These are phyloP conservation scores for Oropetium thomaeum DNA, from an alignment of 176 grass and related monocot genomes.

Conservation along the genomic window DNA sequence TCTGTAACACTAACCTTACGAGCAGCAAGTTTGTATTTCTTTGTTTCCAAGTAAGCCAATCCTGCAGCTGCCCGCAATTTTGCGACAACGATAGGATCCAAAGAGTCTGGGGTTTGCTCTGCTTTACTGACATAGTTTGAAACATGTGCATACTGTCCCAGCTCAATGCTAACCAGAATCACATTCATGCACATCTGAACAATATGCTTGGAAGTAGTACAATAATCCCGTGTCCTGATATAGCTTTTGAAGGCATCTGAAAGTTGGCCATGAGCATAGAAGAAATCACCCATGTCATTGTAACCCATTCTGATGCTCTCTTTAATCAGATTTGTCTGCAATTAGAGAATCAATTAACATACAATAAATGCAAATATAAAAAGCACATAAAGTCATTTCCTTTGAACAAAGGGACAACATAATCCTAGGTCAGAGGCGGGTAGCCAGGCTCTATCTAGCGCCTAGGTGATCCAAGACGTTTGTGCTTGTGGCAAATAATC, in stretches of 20 bases:
- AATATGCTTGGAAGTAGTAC: constrained; percentile 97
- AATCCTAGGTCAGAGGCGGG: too few species aligned
- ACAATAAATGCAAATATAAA: not conserved
- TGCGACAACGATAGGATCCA: constrained; percentile 44
- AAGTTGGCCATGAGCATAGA: constrained; percentile 77
- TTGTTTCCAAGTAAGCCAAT: constrained; percentile 74
- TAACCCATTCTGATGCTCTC: constrained; percentile 99
- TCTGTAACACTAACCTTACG: constrained; percentile 65
- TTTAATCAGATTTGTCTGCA: constrained; percentile 95
- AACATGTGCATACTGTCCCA: constrained; percentile 83
- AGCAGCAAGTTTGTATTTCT: constrained; percentile 95
- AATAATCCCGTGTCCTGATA: constrained; percentile 93
- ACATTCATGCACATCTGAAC: constrained; percentile 98
- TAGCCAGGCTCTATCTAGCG: too few species aligned
- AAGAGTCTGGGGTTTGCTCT: constrained; percentile 68
- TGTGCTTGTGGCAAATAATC: too few species aligned
- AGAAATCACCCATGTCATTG: constrained; percentile 94
- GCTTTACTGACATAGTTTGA: constrained; percentile 91
- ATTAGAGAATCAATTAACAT: constrained; percentile 16
- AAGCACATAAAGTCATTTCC: not conserved
- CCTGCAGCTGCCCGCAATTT: constrained; percentile 86
- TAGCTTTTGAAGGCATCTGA: constrained; percentile 94
- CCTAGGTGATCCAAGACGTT: too few species aligned
- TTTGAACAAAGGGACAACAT: constrained; percentile 6
- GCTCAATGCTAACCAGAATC: constrained; percentile 89